phyloP scores from a whole-genome alignment of 305 asterid species.

The Fraxinus nigra region DNA sequence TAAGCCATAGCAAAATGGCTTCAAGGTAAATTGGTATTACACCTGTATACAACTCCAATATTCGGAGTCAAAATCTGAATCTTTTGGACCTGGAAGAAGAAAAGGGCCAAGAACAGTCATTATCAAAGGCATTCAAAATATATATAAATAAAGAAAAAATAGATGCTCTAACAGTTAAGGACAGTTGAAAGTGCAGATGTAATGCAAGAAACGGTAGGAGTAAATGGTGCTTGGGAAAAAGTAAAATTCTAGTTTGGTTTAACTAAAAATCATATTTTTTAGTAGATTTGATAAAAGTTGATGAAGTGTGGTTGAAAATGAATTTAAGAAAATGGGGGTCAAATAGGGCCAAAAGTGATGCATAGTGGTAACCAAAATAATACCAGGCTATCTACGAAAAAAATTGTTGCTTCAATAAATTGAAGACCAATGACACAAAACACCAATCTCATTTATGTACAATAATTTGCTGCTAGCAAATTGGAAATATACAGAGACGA shows the following conservation, averaged over 20 bases:
- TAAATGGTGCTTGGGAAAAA: not conserved
- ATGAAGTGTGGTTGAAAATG: not conserved
- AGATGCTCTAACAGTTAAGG: not conserved
- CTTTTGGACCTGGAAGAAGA: conserved; percentile 71
- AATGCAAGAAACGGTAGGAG: not conserved
- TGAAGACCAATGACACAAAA: not conserved
- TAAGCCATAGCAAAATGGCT: not conserved
- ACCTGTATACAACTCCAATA: conserved; percentile 98
- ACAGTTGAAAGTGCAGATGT: not conserved
- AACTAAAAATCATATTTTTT: no score
- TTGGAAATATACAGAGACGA: not conserved
- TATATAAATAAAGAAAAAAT: not conserved
- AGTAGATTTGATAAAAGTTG: not conserved
- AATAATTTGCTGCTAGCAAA: not conserved
- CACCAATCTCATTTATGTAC: not conserved
- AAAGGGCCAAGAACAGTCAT: not conserved
- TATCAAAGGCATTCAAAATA: not conserved
- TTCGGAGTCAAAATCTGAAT: conserved; percentile 91
- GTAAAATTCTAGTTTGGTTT: not conserved
- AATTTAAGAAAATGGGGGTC: not conserved
- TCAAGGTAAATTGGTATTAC: not conserved
- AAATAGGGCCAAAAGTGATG: not conserved
- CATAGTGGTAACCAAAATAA: not conserved
- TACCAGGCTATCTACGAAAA: not conserved
- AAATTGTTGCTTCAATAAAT: not conserved